These are phyloP conservation scores for Datisca glomerata DNA, from an alignment of 306 rosid genomes.

Conservation along the genomic window DNA sequence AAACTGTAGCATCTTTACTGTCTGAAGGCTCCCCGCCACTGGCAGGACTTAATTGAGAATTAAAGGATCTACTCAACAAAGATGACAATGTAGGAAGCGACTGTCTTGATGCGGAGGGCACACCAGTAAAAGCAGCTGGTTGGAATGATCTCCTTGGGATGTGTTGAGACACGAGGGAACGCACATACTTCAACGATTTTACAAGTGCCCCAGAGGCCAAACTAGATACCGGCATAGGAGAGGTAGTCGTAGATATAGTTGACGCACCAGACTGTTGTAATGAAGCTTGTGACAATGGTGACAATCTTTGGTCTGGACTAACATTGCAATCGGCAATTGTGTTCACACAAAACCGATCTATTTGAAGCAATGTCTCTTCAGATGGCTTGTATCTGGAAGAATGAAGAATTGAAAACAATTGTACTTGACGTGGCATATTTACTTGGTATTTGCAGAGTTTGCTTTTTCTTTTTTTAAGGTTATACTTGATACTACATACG, in stretches of 20 bases:
- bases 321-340: constrained; percentile 71
- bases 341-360: constrained; percentile 92
- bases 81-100: constrained; percentile 84
- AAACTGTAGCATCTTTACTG: constrained; percentile 40
- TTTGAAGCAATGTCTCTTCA: constrained; percentile 80
- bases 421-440: constrained; percentile 3
- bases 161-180: constrained; percentile 84
- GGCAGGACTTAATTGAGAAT: constrained; percentile 60
- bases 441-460: too few relatives aligned
- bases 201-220: constrained; percentile 74
- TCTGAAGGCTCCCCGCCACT: constrained; percentile 51
- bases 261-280: constrained; percentile 46
- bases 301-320: constrained; percentile 39
- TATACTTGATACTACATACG: background rate
- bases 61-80: constrained; percentile 86
- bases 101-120: constrained; percentile 64
- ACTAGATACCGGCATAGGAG: constrained; percentile 74
- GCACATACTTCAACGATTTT: constrained; percentile 82
- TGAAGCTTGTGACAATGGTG: constrained; percentile 46
- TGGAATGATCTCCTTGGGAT: constrained; percentile 79
- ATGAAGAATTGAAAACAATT: constrained; percentile 14
- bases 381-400: constrained; percentile 79
- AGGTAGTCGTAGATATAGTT: constrained; percentile 34
- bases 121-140: constrained; percentile 79
- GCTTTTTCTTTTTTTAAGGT: background rate